Base-by-base conservation (phyloP, 495 filamentous ascomycete species). In the Hypomontagnella monticulosa region DNA sequence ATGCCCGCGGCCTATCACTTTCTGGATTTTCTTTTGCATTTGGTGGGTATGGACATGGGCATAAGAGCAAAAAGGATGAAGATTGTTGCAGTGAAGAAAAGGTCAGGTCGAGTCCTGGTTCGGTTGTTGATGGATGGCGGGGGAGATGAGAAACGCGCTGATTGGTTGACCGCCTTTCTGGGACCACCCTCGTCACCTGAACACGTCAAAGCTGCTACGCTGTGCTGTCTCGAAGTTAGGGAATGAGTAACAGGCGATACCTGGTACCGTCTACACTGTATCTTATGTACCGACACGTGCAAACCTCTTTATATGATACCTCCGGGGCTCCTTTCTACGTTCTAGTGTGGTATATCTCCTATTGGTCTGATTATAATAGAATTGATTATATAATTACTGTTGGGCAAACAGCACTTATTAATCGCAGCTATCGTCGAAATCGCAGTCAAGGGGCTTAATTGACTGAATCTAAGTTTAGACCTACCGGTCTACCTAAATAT, bases 101-200 rank as follows among this genome's bases (percentile, higher is more conserved):
- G 55, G 27, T 69, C 20, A 68, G 49, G 27, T 65, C 61, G 61
- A 65, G 66, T 69, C 61, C 61, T 43, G 33, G 60, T 47, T 69
- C 55, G 55, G 61, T 51, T 69, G 55, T 60, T 57, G 16, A 53
- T 40, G 10, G 23, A 60, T 69, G 66, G 66, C 66, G 66, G 66
- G 66, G 66, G 56, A 69, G 44, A 33, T 16, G 4, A 57, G 34
- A 36, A 12, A n/a, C 10, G 1, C 14, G 8, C 6, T 68, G 43
- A 69, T 69, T 69, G 66, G 66, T 16, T 49, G 41, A 53, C 66
- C 61, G 10, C 46, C 37, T 51, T 38, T 69, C 56, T 65, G 66
- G 66, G 61, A 68, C 65, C 59, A 53, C 65, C 58, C 59, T 63
- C 55, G 65, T 68, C 65, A 68, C 65, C 65, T 68, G 65, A 68